A percentile compares a stretch with the other conserved stretches of the same genome.
Conservation (phyloP, 306 rosid genomes). For the Castanea sativa region DNA sequence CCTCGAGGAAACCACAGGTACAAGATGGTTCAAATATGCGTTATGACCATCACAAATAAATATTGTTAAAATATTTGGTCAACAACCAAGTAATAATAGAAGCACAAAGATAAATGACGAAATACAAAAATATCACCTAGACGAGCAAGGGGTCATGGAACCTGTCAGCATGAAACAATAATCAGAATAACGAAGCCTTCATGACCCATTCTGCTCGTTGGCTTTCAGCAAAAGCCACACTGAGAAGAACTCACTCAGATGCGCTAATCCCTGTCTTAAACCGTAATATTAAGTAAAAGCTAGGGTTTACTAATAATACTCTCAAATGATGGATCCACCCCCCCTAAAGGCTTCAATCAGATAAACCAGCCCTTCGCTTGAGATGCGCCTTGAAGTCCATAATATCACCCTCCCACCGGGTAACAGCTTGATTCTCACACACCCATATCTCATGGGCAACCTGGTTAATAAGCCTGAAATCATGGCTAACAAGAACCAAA, state of each 20-base stretch:
- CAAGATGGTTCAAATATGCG: conserved; percentile 24
- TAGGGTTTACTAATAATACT: conserved; percentile 6
- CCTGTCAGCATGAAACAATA: conserved; percentile 26
- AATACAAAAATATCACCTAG: conserved; percentile 27
- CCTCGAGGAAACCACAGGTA: conserved; percentile 9
- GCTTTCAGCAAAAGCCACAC: conserved; percentile 19
- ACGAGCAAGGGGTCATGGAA: conserved; percentile 19
- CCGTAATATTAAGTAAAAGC: conserved; percentile 9
- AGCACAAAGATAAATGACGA: not conserved
- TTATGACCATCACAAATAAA: not conserved
- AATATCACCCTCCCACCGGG: conserved; percentile 89
- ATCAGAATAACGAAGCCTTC: conserved; percentile 33
- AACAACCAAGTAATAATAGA: conserved; percentile 26
- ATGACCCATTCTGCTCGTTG: conserved; percentile 6
- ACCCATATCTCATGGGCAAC: conserved; percentile 98
- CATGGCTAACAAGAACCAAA: conserved; percentile 94
- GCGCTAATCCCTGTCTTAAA: conserved; percentile 18
- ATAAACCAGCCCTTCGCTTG: conserved; percentile 70
- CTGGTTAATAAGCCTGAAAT: conserved; percentile 97
- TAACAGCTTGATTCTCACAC: conserved; percentile 81
- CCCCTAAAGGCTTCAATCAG: conserved; percentile 39
- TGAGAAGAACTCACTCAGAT: conserved; percentile 23
- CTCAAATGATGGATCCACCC: not conserved
- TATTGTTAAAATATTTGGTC: conserved; percentile 21
- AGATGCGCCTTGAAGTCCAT: conserved; percentile 90